A percentile compares a stretch with the other conserved stretches of the same genome.
These are phyloP conservation scores for Bipolaris bicolor DNA, from an alignment of 2,329 filamentous ascomycete genomes.

Conservation along the genomic window DNA sequence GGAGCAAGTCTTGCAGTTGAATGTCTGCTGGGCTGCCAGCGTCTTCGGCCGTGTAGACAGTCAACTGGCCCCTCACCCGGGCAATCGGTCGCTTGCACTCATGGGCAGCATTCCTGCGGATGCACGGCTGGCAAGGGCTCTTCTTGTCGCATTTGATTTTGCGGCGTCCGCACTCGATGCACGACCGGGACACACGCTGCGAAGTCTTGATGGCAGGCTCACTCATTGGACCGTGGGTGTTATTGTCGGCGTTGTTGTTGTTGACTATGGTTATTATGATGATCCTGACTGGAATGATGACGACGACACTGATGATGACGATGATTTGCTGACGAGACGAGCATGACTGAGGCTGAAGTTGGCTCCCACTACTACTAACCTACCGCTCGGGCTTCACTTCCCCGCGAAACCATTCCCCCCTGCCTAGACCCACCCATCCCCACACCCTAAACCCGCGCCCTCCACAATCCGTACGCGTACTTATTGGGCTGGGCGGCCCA, in stretches of 20 bases:
- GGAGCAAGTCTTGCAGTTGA: conserved; percentile 13
- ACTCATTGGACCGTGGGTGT: conserved; percentile 7
- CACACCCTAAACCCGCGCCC: conserved; percentile 14
- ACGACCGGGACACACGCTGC: conserved; percentile 17
- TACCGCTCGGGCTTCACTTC: neutral
- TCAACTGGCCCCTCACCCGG: conserved; percentile 19
- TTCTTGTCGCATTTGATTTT: conserved; percentile 24
- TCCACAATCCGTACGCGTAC: conserved; percentile 17
- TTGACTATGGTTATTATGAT: no score
- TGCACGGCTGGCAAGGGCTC: conserved; percentile 15
- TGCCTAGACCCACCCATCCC: conserved; percentile 7
- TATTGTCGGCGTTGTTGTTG: no score
- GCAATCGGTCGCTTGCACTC: conserved; percentile 18
- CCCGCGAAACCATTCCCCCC: conserved; percentile 4
- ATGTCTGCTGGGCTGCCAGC: conserved; percentile 2
- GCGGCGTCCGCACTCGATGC: conserved; percentile 18
- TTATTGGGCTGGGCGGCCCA: conserved; percentile 17
- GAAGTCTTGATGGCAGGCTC: conserved; percentile 17
- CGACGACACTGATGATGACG: neutral
- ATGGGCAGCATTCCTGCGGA: conserved; percentile 17
- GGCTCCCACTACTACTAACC: neutral
- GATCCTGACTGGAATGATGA: no score
- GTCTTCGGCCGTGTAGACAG: conserved; percentile 13
- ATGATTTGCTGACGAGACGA: conserved; percentile 3
- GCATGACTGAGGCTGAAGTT: conserved; percentile 9